Evolutionary conservation across 108 stramenopile genomes (phyloP), one percentile per base, ranked within the genome.

Genomic region (Cyclotella kingstonii): DNA sequence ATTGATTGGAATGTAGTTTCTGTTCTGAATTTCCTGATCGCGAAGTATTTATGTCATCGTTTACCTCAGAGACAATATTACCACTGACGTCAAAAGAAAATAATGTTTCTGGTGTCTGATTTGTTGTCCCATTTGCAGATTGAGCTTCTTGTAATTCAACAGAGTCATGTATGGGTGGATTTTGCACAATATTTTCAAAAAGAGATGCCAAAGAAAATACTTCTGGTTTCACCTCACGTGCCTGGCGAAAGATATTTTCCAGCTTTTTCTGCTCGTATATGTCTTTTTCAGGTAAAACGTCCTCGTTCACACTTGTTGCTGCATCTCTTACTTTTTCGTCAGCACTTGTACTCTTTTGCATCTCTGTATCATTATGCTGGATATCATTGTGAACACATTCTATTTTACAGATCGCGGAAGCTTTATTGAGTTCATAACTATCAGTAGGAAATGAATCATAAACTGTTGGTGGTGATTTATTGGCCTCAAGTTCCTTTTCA

Each of bases 201-300:
- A 44, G n/a, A 5, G 7, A n/a, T 25, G 54, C 68, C 63, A 64
- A 70, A 26, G 81, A 54, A 52, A 88, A 88, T 3, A 50, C 28
- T 1, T 43, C 33, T 35, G 39, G 54, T 44, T 38, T 9, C 9
- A 50, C 53, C 49, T 81, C 73, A 33, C 90, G 76, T 4, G 83
- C 84, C 48, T 85, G 73, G 29, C 82, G 77, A 41, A 91, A 91
- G 22, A 91, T 80, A 29, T 77, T 44, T 55, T 91, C 90, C 3
- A 91, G 67, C 46, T 86, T 84, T 15, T 76, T 76, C 59, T 91
- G 81, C 35, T 86, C 72, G 47, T 89, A 91, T 8, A 89, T 40
- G 27, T 57, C 49, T 5, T 50, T 50, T 50, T 29, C 25, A 9
- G 49, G 10, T 27, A 3, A 11, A 50, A 30, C 67, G 10, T 69